Base-by-base conservation (phyloP, 202 grass and related monocot genomes). In the Setaria viridis region DNA sequence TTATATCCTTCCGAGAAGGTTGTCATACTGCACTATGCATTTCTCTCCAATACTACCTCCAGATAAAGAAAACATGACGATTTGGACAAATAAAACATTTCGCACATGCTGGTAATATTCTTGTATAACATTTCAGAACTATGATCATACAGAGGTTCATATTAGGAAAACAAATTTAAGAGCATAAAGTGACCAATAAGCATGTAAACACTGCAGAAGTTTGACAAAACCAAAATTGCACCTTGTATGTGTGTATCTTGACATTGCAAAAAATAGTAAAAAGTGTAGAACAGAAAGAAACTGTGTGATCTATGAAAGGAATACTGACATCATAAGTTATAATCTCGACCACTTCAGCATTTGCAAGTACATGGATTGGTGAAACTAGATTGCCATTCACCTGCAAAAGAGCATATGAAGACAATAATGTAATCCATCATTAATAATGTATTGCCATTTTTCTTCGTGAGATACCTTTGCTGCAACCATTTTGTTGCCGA, bases 271-370 rank as follows among this genome's bases (percentile, higher is more conserved):
- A 64, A 51, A 12, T 37, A 64, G 3, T 42, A 13, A 77, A 51
- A 83, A 54, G 56, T 73, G 16, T 35, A 81, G 7, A 42, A 42
- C 51, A 64, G 71, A 87, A 85, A 88, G 55, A 82, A 80, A 67
- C 30, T 17, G 80, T 78, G 60, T 2, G 43, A 84, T 71, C 9
- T 56, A 75, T 53, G 49, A 78, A 49, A 82, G 78, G 62, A 91
- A 84, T 87, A 94, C 97, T 94, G 48, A 99, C 97, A 88, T 96
- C 85, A 14, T 91, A 94, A 85, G 87, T 96, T 77, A 99, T 91
- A 75, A 99, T 93, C 93, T 99, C 97, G 57, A 99, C 97, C 33
- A 99, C 97, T 99, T 99, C 93, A 50, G 97, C 97, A 78, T 99
- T 99, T 76, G 90, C 86, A 81, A 99, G 94, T 65, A 89, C 80